phyloP scores from a whole-genome alignment of 257 asterid species.

The Ligustrum vulgare region DNA sequence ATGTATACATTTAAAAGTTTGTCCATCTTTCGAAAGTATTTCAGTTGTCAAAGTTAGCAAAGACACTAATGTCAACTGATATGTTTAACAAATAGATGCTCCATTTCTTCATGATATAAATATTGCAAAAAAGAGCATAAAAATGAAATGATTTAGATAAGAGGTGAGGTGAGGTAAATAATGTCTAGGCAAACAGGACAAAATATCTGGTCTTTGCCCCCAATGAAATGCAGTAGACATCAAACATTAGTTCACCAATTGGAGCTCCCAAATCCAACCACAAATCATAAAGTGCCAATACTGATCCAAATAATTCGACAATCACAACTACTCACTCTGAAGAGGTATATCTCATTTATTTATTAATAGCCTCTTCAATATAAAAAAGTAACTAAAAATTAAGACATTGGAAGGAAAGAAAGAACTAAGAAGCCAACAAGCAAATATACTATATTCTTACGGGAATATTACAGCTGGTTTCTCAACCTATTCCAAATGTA shows the following conservation, averaged over 20 bases:
- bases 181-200: background rate
- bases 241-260: background rate
- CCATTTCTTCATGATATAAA: too few species aligned
- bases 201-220: background rate
- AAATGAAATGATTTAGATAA: background rate
- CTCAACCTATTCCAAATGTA: background rate
- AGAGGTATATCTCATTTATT: background rate
- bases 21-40: background rate
- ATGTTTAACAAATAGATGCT: too few species aligned
- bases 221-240: background rate
- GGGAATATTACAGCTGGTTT: background rate
- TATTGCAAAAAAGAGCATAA: too few species aligned
- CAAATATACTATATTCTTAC: too few species aligned
- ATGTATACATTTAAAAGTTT: background rate
- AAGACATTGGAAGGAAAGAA: background rate
- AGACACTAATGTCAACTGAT: background rate
- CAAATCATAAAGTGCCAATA: background rate
- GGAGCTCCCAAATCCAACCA: background rate
- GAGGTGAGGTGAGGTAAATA: background rate
- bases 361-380: background rate
- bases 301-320: background rate
- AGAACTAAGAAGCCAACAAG: background rate
- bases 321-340: background rate
- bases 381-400: too few species aligned
- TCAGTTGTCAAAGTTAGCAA: background rate